Evolutionary conservation across 306 rosid species (phyloP).

Genomic region (Neltuma alba): DNA sequence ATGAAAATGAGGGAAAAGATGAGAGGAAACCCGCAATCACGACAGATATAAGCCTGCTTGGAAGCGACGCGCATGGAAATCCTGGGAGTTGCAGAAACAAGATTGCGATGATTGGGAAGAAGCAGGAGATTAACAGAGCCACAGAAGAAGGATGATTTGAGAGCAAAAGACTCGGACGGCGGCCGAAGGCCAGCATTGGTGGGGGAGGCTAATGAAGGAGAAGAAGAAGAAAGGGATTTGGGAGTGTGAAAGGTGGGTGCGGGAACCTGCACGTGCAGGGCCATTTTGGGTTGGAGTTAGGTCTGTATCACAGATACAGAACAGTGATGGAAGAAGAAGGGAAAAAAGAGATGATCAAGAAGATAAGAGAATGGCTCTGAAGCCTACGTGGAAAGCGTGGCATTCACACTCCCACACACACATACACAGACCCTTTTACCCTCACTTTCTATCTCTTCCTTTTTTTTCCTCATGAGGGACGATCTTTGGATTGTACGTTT

Average conservation of each 20-base stretch:
- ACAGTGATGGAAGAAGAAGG: neutral
- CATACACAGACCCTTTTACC: constrained; percentile 20
- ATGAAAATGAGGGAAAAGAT: neutral
- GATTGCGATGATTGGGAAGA: constrained; percentile 39
- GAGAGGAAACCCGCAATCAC: constrained; percentile 86
- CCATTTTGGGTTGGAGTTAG: constrained; percentile 39
- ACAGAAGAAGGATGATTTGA: constrained; percentile 61
- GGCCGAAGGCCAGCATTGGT: constrained; percentile 46
- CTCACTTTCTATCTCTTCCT: neutral
- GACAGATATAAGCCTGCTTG: constrained; percentile 89
- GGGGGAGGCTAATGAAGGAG: constrained; percentile 35
- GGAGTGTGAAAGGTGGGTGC: constrained; percentile 21
- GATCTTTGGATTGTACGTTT: too few relatives aligned
- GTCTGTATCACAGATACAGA: neutral
- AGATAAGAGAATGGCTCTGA: constrained; percentile 41
- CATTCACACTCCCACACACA: constrained; percentile 38
- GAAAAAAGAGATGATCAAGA: constrained; percentile 28
- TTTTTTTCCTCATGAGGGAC: neutral
- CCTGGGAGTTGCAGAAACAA: constrained; percentile 50
- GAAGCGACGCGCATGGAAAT: constrained; percentile 89
- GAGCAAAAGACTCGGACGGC: constrained; percentile 39
- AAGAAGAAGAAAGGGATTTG: constrained; percentile 16
- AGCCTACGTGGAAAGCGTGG: constrained; percentile 45
- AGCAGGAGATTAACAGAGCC: constrained; percentile 46
- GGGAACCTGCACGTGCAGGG: constrained; percentile 55